A percentile compares a stretch with the other conserved stretches of the same genome.
These are phyloP conservation scores for Canavalia gladiata DNA, from an alignment of 306 rosid species.

Conservation along the genomic window DNA sequence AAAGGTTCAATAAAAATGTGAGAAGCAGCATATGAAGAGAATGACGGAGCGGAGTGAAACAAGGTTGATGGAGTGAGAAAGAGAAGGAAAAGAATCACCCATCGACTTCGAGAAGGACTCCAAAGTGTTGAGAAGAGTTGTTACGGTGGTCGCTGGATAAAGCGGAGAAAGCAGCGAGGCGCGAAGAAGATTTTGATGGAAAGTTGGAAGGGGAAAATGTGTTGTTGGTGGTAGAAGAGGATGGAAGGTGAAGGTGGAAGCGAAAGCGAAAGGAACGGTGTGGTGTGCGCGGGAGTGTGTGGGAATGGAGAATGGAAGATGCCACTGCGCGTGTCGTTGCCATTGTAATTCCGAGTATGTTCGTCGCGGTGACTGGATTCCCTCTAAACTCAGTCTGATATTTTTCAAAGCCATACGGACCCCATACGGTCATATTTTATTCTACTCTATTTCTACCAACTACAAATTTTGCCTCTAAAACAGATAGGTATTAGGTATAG, in stretches of 20 bases:
- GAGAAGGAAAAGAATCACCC: constrained; percentile 60
- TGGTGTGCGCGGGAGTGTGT: background rate
- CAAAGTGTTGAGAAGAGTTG: constrained; percentile 63
- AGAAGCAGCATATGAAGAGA: background rate
- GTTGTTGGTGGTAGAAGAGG: constrained; percentile 36
- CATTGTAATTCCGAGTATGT: background rate
- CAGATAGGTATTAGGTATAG: too few relatives aligned
- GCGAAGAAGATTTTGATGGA: constrained; percentile 57
- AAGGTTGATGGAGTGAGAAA: background rate
- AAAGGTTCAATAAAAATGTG: background rate
- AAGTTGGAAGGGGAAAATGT: constrained; percentile 37
- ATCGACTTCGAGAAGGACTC: constrained; percentile 89
- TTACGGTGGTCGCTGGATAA: constrained; percentile 44
- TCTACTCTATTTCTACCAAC: too few relatives aligned
- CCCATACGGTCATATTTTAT: too few relatives aligned
- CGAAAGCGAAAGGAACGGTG: background rate
- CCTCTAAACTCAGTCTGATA: background rate
- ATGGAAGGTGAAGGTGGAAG: constrained; percentile 24
- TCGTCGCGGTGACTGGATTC: background rate
- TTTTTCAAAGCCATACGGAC: background rate
- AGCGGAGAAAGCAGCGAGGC: constrained; percentile 55
- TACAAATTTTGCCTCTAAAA: too few relatives aligned
- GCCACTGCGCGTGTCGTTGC: constrained; percentile 19
- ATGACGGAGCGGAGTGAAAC: background rate
- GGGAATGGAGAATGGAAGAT: constrained; percentile 28